Evolutionary conservation across 2,329 filamentous ascomycete species (phyloP).

Genomic region (Penicillium sp.): DNA sequence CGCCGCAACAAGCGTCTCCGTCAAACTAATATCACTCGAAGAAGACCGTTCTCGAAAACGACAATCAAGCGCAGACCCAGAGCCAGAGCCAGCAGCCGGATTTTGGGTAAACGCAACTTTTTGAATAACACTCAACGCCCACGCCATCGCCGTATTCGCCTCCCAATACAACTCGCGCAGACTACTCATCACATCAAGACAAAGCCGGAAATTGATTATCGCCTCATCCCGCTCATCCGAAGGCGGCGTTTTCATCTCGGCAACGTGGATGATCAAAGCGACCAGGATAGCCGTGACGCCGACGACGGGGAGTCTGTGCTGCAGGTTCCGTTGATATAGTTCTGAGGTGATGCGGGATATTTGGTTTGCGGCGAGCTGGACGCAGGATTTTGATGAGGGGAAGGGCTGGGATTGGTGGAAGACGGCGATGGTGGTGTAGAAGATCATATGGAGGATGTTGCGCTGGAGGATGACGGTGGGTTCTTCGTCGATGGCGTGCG

Average conservation of each 20-base stretch:
- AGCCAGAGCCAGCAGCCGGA: background rate
- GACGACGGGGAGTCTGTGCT: slow-evolving; percentile 14
- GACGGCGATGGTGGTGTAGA: slow-evolving; percentile 21
- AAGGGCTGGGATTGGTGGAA: slow-evolving; percentile 20
- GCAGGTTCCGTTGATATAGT: slow-evolving; percentile 10
- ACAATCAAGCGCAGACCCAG: background rate
- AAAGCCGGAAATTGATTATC: slow-evolving; percentile 11
- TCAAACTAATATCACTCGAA: background rate
- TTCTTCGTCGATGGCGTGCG: slow-evolving; percentile 5
- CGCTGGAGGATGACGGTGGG: slow-evolving; percentile 13
- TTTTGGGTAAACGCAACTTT: background rate
- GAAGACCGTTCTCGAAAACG: slow-evolving; percentile 1
- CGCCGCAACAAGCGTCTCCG: background rate
- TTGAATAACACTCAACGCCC: slow-evolving; percentile 17
- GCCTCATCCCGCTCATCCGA: slow-evolving; percentile 7
- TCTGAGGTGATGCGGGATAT: slow-evolving; percentile 18
- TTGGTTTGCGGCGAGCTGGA: slow-evolving; percentile 17
- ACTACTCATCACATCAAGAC: slow-evolving; percentile 15
- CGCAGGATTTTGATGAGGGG: slow-evolving; percentile 18
- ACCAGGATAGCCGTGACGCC: slow-evolving; percentile 20
- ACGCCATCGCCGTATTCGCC: slow-evolving; percentile 11
- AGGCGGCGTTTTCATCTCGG: slow-evolving; percentile 10
- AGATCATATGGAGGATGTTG: slow-evolving; percentile 19
- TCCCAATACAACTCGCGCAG: slow-evolving; percentile 20
- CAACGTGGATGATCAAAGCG: slow-evolving; percentile 19